Base-by-base conservation (phyloP, 2,329 filamentous ascomycete genomes). In the Rutstroemia sp. region DNA sequence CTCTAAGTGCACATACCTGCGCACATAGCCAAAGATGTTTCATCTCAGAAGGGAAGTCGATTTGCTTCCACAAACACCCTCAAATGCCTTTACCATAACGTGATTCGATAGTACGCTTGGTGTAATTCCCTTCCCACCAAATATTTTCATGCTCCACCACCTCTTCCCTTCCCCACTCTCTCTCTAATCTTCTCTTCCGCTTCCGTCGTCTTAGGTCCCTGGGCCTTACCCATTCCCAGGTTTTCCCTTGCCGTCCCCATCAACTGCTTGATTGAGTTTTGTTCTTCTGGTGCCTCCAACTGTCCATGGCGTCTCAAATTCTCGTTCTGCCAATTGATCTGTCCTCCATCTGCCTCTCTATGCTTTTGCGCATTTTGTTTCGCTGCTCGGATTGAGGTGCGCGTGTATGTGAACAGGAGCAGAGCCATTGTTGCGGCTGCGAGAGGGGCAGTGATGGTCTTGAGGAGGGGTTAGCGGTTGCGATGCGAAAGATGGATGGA, bases 361-460 rank as follows among this genome's bases (percentile, higher is more conserved):
- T 82, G 78, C 59, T 75, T 73, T 62, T 82, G 76, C 0, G 84
- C 84, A 61, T 87, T 86, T 48, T 79, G 74, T 63, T 86, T 86
- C 2, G 86, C 86, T 23, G 83, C 80, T 58, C 78, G 75, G 60
- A 88, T 88, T 23, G 80, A 84, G 8, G 79, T 84, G 51, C 84
- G 73, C 27, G 83, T 76, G 70, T 88, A 88, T 42, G 75, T 75
- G 57, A 80, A 76, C 21, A 80, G 69, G 12, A 80, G 65, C 48
- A 73, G 70, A 3, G 78, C 78, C 78, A 81, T 81, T 17, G 75
- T 76, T 58, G 79, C 79, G 41, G 78, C 78, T 17, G 78, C 78
- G 21, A 76, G 66, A 8, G 78, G 78, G 53, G 76, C 76, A 58
- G 76, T 75, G 56, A 80, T 48, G 44, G 62, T 65, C 67, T 68